These are phyloP conservation scores for Talaromyces islandicus DNA, from an alignment of 2,329 filamentous ascomycete genomes.

Conservation along the genomic window DNA sequence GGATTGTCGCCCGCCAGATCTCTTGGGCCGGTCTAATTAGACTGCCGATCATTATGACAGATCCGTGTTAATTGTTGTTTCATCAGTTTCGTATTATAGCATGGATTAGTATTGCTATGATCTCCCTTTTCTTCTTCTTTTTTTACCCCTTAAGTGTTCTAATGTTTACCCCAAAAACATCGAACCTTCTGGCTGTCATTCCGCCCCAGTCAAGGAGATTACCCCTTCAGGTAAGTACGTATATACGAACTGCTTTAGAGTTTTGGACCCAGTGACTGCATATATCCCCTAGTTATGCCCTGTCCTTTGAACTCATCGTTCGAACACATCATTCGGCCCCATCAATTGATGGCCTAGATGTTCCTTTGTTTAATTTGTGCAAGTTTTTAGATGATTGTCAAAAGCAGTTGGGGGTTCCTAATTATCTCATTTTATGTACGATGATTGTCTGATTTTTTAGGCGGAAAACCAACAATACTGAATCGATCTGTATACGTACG, in stretches of 20 bases:
- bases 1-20: neutral
- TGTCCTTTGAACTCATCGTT: too few species aligned
- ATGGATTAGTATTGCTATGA: neutral
- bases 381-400: too few species aligned
- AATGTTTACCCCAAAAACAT: neutral
- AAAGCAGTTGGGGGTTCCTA: neutral
- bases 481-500: too few species aligned
- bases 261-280: too few species aligned
- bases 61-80: neutral
- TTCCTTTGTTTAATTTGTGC: neutral
- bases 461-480: too few species aligned
- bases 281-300: too few species aligned
- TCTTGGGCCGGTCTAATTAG: neutral
- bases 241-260: too few species aligned
- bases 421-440: too few species aligned
- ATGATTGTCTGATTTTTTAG: too few species aligned
- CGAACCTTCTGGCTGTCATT: neutral
- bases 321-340: too few species aligned
- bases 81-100: neutral
- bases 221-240: neutral
- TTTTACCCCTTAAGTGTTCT: neutral
- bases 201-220: too few species aligned
- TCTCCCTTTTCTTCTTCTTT: neutral
- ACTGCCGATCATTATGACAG: neutral
- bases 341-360: too few species aligned